Evolutionary conservation across 768 basidiomycete genomes (phyloP).

Genomic region (Leccinum disarticulatum): DNA sequence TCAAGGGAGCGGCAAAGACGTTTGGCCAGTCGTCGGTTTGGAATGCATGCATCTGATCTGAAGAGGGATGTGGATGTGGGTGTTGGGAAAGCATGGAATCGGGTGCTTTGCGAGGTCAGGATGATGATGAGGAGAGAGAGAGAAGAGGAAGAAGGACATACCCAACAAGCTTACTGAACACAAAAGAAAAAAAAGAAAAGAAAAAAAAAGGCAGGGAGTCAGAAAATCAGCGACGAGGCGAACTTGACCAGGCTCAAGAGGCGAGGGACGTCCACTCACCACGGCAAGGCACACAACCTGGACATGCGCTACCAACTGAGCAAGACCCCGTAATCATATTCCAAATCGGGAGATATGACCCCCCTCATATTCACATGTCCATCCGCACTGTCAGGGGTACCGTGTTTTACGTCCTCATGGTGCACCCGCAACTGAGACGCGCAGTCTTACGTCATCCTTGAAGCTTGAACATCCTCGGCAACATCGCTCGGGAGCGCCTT

Average conservation of each 20-base stretch:
- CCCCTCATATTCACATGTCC: constrained; percentile 32
- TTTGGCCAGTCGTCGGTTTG: constrained; percentile 49
- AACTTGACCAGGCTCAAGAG: constrained; percentile 19
- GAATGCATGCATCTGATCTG: constrained; percentile 29
- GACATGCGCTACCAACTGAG: constrained; percentile 10
- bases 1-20: constrained; percentile 61
- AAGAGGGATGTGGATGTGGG: constrained; percentile 3
- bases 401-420: constrained; percentile 22
- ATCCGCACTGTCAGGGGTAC: constrained; percentile 14
- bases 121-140: neutral
- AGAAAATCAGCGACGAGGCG: constrained; percentile 1
- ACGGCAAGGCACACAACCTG: constrained; percentile 14
- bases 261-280: constrained; percentile 9
- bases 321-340: constrained; percentile 13
- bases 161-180: neutral
- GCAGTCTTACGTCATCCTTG: constrained; percentile 8
- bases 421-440: constrained; percentile 10
- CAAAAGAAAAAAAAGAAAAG: neutral
- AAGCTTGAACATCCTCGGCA: constrained; percentile 15
- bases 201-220: neutral
- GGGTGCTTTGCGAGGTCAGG: neutral
- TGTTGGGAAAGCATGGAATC: constrained; percentile 19
- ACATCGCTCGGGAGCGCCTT: constrained; percentile 20
- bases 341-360: constrained; percentile 14
- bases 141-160: neutral